Conservation (phyloP, 805 yeast species). For the Citeromyces matritensis region DNA sequence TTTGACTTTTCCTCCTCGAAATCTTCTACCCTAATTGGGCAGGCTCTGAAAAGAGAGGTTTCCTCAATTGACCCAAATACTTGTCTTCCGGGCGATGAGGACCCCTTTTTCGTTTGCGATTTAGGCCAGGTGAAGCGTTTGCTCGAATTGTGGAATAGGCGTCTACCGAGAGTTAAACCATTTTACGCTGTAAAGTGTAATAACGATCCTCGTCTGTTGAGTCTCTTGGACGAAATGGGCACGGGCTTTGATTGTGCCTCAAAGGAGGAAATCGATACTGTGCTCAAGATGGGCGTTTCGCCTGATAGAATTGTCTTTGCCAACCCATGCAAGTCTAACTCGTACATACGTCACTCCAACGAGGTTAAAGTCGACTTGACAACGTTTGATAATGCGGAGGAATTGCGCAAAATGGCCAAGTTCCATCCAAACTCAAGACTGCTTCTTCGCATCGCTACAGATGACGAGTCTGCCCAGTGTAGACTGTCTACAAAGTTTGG, state of each 20-base stretch:
- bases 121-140: conserved; percentile 56
- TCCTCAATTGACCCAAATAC: conserved; percentile 31
- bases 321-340: conserved; percentile 84
- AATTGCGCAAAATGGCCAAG: conserved; percentile 55
- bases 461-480: conserved; percentile 79
- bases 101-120: conserved; percentile 82
- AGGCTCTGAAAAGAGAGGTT: conserved; percentile 24
- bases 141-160: conserved; percentile 41
- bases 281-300: conserved; percentile 45
- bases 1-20: neutral
- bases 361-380: conserved; percentile 44
- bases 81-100: conserved; percentile 66
- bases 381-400: conserved; percentile 84
- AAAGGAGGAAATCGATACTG: conserved; percentile 59
- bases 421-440: conserved; percentile 58
- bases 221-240: conserved; percentile 43
- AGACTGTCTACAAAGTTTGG: conserved; percentile 84
- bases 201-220: conserved; percentile 48
- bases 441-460: conserved; percentile 74
- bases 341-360: conserved; percentile 65
- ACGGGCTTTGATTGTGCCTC: conserved; percentile 91
- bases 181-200: conserved; percentile 93
- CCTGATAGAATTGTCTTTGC: conserved; percentile 73
- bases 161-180: conserved; percentile 70
- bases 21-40: conserved; percentile 17